phyloP scores from a whole-genome alignment of 305 asterid genomes.

The Solanum hybrid region DNA sequence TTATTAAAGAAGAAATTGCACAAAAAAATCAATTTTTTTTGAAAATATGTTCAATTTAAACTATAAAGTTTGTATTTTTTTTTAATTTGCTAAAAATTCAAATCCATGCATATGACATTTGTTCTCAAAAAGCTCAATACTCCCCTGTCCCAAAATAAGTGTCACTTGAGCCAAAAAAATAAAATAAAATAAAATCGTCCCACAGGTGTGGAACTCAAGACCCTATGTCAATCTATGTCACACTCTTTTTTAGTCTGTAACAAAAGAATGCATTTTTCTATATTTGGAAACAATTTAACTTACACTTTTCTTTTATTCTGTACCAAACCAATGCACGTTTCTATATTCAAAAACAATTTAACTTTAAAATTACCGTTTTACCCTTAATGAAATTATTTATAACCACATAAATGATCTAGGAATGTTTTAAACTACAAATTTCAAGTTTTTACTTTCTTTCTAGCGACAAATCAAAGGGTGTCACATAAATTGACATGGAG shows the following conservation, averaged over 20 bases:
- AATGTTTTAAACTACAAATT: background rate
- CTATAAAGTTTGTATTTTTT: background rate
- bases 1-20: background rate
- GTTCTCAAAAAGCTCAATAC: background rate
- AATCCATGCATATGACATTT: background rate
- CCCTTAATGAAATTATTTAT: background rate
- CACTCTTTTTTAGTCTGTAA: background rate
- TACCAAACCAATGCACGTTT: background rate
- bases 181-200: too few relatives aligned
- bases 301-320: background rate
- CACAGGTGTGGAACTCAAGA: background rate
- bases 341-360: background rate
- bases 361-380: background rate
- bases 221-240: background rate
- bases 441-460: background rate
- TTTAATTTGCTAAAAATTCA: background rate
- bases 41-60: background rate
- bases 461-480: background rate
- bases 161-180: background rate
- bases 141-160: background rate
- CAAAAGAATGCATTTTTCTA: background rate
- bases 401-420: rapidly evolving
- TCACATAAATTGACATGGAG: background rate
- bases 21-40: background rate
- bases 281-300: background rate